Evolutionary conservation across 2,329 filamentous ascomycete species (phyloP).

Genomic region (Neospermospora avenae): DNA sequence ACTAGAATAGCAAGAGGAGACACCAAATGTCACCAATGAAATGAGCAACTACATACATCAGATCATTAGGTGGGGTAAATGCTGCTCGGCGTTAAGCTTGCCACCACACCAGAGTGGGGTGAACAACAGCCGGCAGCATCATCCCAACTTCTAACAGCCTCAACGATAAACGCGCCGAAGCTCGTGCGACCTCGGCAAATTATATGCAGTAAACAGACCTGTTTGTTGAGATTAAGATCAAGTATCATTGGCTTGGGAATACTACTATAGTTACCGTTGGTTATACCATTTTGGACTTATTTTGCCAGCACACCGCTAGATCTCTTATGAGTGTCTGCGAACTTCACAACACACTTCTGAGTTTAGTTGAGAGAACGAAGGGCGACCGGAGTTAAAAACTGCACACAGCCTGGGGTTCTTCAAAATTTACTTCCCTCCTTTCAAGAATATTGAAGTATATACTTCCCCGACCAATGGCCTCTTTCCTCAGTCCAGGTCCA

Average conservation of each 20-base stretch:
- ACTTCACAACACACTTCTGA: no score
- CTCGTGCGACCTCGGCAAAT: neutral
- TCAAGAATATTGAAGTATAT: neutral
- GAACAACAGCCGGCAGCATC: neutral
- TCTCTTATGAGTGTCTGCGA: no score
- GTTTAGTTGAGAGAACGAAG: no score
- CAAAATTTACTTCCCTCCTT: neutral
- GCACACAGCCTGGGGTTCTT: neutral
- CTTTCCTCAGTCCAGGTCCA: constrained; percentile 5
- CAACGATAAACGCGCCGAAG: neutral
- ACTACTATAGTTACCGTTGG: no score
- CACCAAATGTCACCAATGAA: neutral
- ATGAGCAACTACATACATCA: neutral
- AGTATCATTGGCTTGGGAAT: neutral
- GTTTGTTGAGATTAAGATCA: neutral
- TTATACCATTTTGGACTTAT: no score
- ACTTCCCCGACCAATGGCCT: neutral
- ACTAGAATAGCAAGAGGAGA: no score
- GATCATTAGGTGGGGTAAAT: neutral
- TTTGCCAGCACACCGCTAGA: no score
- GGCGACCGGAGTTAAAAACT: no score
- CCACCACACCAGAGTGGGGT: constrained; percentile 4
- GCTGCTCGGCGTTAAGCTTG: constrained; percentile 1
- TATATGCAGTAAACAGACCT: no score
- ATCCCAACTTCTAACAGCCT: neutral